These are phyloP conservation scores for Salix viminalis DNA, from an alignment of 345 rosid genomes.

Conservation along the genomic window DNA sequence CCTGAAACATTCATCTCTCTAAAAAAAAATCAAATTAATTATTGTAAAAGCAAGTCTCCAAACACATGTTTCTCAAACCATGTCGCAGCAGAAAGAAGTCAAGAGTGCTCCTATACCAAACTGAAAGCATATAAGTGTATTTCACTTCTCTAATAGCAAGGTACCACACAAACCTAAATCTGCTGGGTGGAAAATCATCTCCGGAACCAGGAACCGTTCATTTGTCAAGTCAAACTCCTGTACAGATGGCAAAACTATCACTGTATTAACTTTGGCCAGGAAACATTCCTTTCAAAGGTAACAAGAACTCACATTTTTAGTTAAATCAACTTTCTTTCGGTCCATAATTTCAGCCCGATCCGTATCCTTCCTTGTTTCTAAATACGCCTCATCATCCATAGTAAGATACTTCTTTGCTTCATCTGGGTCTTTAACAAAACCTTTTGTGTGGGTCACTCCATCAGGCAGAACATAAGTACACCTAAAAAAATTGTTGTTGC, in stretches of 20 bases:
- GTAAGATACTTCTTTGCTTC: conserved; percentile 49
- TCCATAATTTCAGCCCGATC: conserved; percentile 32
- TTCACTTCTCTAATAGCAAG: not conserved
- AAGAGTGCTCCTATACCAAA: not conserved
- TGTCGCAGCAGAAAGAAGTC: not conserved
- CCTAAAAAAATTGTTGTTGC: conserved; percentile 51
- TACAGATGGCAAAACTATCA: conserved; percentile 15
- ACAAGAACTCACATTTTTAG: conserved; percentile 50
- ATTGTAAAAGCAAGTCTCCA: not conserved
- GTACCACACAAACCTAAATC: conserved; percentile 62
- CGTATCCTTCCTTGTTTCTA: conserved; percentile 17
- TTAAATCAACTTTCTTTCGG: conserved; percentile 55
- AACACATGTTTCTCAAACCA: not conserved
- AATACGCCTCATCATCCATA: conserved; percentile 21
- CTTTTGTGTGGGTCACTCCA: conserved; percentile 70
- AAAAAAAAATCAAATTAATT: not conserved
- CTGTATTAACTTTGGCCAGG: not conserved
- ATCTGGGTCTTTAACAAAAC: conserved; percentile 70
- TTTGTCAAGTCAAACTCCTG: conserved; percentile 95
- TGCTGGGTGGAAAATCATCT: conserved; percentile 88
- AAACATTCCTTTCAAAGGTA: conserved; percentile 4
- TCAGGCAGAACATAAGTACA: conserved; percentile 86
- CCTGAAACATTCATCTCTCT: not conserved
- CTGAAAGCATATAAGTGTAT: not conserved
- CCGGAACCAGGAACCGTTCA: conserved; percentile 92